These are phyloP conservation scores for Claviceps africana DNA, from an alignment of 2,329 filamentous ascomycete genomes.

Conservation along the genomic window DNA sequence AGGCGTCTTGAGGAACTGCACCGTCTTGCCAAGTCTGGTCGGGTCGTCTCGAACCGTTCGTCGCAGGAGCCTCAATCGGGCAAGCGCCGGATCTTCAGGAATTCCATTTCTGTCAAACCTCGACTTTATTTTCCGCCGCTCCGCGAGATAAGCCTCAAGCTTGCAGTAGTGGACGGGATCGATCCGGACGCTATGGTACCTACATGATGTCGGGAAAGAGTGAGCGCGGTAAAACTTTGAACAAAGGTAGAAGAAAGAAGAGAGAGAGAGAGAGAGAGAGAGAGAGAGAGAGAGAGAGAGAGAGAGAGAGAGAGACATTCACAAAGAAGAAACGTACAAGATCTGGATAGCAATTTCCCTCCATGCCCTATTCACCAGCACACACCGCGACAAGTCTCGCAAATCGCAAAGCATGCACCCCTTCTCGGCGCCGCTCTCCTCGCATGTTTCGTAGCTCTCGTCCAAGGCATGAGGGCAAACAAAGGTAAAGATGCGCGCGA, in stretches of 20 bases:
- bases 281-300: neutral
- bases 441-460: conserved; percentile 65
- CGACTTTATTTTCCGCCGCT: conserved; percentile 60
- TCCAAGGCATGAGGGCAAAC: conserved; percentile 76
- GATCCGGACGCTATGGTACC: conserved; percentile 81
- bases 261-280: neutral
- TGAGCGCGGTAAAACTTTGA: neutral
- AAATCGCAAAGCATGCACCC: conserved; percentile 89
- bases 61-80: conserved; percentile 64
- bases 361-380: conserved; percentile 63
- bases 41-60: conserved; percentile 70
- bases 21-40: conserved; percentile 50
- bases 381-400: conserved; percentile 72
- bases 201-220: conserved; percentile 19
- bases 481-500: conserved; percentile 63
- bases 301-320: neutral
- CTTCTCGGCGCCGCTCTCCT: conserved; percentile 65
- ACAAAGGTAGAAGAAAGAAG: no score
- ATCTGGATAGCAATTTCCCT: conserved; percentile 33
- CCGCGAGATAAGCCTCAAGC: conserved; percentile 66
- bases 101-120: conserved; percentile 65
- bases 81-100: conserved; percentile 64
- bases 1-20: conserved; percentile 73
- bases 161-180: conserved; percentile 91
- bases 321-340: conserved; percentile 39